Base-by-base conservation (phyloP, 2,329 filamentous ascomycete genomes). In the Trichoderma sp. region DNA sequence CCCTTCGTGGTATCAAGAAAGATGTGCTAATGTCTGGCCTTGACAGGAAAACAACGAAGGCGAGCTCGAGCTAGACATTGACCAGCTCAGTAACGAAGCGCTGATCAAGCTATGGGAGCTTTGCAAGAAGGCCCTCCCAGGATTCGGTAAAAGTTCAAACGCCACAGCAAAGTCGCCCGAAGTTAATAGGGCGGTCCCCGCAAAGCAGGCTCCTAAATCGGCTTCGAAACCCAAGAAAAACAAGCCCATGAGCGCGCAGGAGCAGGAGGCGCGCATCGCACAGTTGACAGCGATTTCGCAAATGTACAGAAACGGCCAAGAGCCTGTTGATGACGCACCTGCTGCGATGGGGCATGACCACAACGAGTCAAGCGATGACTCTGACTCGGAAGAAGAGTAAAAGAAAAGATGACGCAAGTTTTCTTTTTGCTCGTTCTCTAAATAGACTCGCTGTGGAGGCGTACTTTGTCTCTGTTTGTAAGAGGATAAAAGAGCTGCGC, bases 171-270 rank as follows among this genome's bases (percentile, higher is more conserved):
- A 75, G 19, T 77, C 79, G 40, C 76, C 79, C 5, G 79, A 81
- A 58, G 75, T 73, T 43, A 73, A 71, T 65, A 76, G 75, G 52
- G 71, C 72, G 3, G 71, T 77, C 5, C 70, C 77, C 10, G 70
- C 75, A 33, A 80, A 81, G 70, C 74, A 76, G 63, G 29, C 65
- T 27, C 71, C 77, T 61, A 76, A 78, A 55, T 72, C 76, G 19
- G 75, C 75, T 35, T 78, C 81, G 72, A 88, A 89, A 78, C 87
- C 86, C 64, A 89, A 89, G 81, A 91, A 91, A 83, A 91, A 92
- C 79, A 92, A 92, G 83, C 90, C 90, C 1, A 92, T 92, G 90
- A 89, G 87, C 77, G 90, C 90, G 72, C 81, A 83, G 27, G 89
- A 92, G 78, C 90, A 92, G 77, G 89, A 91, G 74, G 84, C 85